Evolutionary conservation across 2,329 filamentous ascomycete species (phyloP), one percentile per base, ranked within the genome.

Genomic region (Didymella sp.): DNA sequence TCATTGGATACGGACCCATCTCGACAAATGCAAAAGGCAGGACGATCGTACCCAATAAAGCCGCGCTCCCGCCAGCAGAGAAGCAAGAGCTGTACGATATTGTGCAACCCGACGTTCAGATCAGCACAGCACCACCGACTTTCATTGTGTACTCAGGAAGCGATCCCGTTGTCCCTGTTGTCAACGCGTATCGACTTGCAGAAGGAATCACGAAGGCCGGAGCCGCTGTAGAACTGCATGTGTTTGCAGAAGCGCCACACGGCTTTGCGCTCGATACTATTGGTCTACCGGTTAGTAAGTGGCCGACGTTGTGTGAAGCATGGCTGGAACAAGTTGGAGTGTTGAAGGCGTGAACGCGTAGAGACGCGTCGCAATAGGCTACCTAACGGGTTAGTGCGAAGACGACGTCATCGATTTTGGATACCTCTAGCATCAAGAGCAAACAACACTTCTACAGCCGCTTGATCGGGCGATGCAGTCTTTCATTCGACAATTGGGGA

Each of bases 161-260:
- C n/a, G 61, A 68, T 24, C 49, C 58, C 2, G 51, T 66, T 1
- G 63, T 68, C 13, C 65, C 63, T 6, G 57, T 58, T 1, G 46
- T 58, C 2, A 68, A 68, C 47, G 63, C 63, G 28, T 66, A 63
- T 41, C 40, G 63, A 21, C 45, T 64, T 6, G 61, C 63, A 9
- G 60, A 64, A 52, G 60, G 56, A 0, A 30, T 66, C 1, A 35
- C 37, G 2, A 55, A 56, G 42, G 49, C 35, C 2, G 60, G 61
- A 22, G 56, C 31, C 3, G 19, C 28, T 11, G 63, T 64, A 1
- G 65, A 68, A 13, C 35, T 66, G n/a, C 63, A 66, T 46, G 51
- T 68, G 6, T 68, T 66, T 44, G 55, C 51, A 13, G 62, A 66
- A 30, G 65, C 65, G 30, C 65, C 63, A 41, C 64, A 68, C 35